Conservation (phyloP, 768 basidiomycete genomes). For the Baorangia bicolor region DNA sequence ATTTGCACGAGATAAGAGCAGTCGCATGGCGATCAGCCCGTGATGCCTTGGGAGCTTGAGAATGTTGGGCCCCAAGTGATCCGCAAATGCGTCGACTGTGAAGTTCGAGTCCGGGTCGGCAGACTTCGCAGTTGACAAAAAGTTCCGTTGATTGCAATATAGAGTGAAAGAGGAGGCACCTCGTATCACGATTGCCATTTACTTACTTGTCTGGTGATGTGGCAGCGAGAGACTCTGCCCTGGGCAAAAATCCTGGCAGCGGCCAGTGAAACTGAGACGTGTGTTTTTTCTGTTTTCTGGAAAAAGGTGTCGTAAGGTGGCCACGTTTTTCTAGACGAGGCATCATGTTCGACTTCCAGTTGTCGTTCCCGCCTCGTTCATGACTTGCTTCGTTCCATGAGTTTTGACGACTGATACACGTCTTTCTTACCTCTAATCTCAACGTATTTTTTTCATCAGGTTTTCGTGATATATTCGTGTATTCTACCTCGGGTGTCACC, state of each 20-base stretch:
- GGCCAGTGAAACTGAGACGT: background rate
- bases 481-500: conserved; percentile 8
- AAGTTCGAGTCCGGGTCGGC: background rate
- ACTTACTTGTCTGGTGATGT: background rate
- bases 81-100: conserved; percentile 5
- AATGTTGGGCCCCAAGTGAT: background rate
- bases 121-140: conserved; percentile 5
- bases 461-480: conserved; percentile 16
- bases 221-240: background rate
- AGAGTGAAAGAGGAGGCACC: background rate
- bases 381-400: conserved; percentile 31
- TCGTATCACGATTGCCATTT: background rate
- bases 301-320: conserved; percentile 29
- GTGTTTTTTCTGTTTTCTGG: conserved; percentile 8
- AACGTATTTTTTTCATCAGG: conserved; percentile 1
- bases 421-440: conserved; percentile 14
- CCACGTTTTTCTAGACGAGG: conserved; percentile 28
- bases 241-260: background rate
- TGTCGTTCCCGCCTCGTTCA: conserved; percentile 24
- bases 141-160: background rate
- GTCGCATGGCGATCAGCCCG: background rate
- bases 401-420: conserved; percentile 29
- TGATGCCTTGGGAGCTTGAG: background rate
- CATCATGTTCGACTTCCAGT: conserved; percentile 25
- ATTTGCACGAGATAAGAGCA: background rate